phyloP scores from a whole-genome alignment of 2,329 filamentous ascomycete species.

The Trichoderma sp. region DNA sequence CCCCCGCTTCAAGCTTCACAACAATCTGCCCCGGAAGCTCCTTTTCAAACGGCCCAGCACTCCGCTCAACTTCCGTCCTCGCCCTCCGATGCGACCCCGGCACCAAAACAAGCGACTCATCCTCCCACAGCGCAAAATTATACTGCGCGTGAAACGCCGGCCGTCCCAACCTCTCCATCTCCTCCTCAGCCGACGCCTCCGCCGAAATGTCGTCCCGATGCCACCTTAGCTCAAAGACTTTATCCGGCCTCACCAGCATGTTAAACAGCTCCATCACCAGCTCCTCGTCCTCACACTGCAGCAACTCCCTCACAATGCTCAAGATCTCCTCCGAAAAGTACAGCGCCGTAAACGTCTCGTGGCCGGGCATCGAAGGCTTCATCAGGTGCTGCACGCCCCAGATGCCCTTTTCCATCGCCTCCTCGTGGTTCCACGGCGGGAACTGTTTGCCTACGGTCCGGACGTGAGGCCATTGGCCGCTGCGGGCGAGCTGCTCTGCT shows the following conservation, averaged over 20 bases:
- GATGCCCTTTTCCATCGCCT: slow-evolving; percentile 58
- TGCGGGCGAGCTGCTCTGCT: slow-evolving; percentile 60
- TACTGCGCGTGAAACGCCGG: slow-evolving; percentile 78
- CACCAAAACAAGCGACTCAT: slow-evolving; percentile 71
- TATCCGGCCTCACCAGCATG: slow-evolving; percentile 71
- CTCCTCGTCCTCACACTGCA: slow-evolving; percentile 56
- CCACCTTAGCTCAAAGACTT: slow-evolving; percentile 74
- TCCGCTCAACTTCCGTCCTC: slow-evolving; percentile 66
- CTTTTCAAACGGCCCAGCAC: slow-evolving; percentile 62
- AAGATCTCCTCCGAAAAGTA: slow-evolving; percentile 73
- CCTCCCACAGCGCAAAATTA: slow-evolving; percentile 78
- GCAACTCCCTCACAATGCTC: slow-evolving; percentile 60
- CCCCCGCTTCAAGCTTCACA: slow-evolving; percentile 68
- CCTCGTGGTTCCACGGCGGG: slow-evolving; percentile 71
- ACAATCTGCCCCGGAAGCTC: slow-evolving; percentile 61
- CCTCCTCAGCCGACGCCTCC: slow-evolving; percentile 64
- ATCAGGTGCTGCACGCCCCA: slow-evolving; percentile 89
- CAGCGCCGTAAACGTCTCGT: slow-evolving; percentile 58
- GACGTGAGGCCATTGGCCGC: slow-evolving; percentile 76
- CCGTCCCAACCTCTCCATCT: slow-evolving; percentile 57
- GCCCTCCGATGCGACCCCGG: slow-evolving; percentile 73
- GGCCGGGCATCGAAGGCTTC: slow-evolving; percentile 66
- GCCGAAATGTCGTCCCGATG: slow-evolving; percentile 79
- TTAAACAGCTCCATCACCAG: slow-evolving; percentile 89
- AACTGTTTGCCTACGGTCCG: slow-evolving; percentile 88